These are phyloP conservation scores for Tricholoma flavovirens DNA, from an alignment of 768 basidiomycete genomes.

Conservation along the genomic window DNA sequence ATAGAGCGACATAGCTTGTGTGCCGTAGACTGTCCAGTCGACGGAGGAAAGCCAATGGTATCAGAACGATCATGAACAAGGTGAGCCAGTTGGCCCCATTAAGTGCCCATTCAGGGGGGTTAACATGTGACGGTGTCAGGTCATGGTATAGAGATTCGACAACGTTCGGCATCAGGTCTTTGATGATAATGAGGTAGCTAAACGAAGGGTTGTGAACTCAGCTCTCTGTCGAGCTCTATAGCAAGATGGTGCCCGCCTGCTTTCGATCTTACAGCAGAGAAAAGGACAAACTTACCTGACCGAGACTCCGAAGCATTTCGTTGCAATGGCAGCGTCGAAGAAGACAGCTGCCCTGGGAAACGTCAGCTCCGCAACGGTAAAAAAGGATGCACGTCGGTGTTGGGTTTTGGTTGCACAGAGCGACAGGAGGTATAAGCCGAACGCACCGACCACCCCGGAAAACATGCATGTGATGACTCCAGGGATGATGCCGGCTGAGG, in stretches of 20 bases:
- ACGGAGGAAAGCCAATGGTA: constrained; percentile 80
- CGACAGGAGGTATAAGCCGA: constrained; percentile 87
- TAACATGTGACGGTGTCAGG: constrained; percentile 53
- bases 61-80: constrained; percentile 67
- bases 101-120: constrained; percentile 71
- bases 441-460: constrained; percentile 69
- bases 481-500: constrained; percentile 84
- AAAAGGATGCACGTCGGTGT: constrained; percentile 77
- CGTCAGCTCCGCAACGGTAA: constrained; percentile 76
- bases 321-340: constrained; percentile 92
- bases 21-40: constrained; percentile 82
- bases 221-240: neutral
- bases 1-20: constrained; percentile 87
- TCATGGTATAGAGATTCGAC: constrained; percentile 78
- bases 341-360: constrained; percentile 84
- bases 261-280: neutral
- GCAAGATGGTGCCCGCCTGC: neutral
- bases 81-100: constrained; percentile 81
- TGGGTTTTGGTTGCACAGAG: constrained; percentile 73
- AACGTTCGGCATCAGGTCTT: constrained; percentile 90
- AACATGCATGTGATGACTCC: constrained; percentile 85
- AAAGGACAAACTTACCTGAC: constrained; percentile 54
- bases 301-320: constrained; percentile 96
- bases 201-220: neutral
- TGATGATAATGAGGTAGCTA: constrained; percentile 88